Conservation (phyloP, 2,329 filamentous ascomycete genomes). For the Calonectria pteridis region DNA sequence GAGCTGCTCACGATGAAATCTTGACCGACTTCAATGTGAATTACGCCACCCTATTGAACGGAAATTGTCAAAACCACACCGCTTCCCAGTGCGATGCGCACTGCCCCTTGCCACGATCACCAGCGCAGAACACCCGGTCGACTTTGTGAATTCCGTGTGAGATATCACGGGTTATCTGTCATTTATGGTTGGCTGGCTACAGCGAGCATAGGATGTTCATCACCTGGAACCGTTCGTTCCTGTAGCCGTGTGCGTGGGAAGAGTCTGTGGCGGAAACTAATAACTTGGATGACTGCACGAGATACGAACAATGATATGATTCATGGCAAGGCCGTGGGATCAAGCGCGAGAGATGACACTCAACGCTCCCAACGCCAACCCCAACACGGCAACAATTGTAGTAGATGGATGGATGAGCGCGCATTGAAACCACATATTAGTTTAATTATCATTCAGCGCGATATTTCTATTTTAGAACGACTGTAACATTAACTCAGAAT, state of each 20-base stretch:
- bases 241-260: too few relatives aligned
- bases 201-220: neutral
- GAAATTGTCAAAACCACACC: neutral
- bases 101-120: neutral
- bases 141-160: neutral
- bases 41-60: neutral
- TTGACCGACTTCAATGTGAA: neutral
- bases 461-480: too few relatives aligned
- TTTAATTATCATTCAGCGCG: neutral
- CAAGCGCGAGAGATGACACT: neutral
- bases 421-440: neutral
- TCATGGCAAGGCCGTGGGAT: neutral
- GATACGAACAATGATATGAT: neutral
- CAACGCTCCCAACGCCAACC: neutral
- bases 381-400: neutral
- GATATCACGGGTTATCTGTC: neutral
- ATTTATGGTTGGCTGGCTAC: neutral
- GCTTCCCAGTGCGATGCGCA: neutral
- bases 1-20: constrained; percentile 25
- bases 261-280: neutral
- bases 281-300: constrained; percentile 3
- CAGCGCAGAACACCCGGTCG: neutral
- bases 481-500: too few relatives aligned
- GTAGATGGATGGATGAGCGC: neutral
- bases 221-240: neutral